phyloP scores from a whole-genome alignment of 805 yeast species.

The Kazachstania psychrophila region DNA sequence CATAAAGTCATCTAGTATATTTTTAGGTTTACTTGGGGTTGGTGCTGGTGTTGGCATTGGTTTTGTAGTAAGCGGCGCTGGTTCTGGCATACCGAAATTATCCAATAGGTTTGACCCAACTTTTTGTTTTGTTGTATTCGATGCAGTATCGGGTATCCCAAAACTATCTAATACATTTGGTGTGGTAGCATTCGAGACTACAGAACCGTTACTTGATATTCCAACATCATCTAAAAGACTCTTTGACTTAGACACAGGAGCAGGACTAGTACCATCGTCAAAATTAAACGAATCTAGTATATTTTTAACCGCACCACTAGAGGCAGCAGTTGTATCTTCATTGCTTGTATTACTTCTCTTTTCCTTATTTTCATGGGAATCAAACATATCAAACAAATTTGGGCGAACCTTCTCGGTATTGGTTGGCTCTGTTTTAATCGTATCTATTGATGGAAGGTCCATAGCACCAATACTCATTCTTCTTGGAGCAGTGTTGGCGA shows the following conservation, averaged over 20 bases:
- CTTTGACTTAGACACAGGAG: slow-evolving; percentile 1
- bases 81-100: slow-evolving; percentile 2
- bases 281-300: slow-evolving; percentile 13
- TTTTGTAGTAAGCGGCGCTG: too few species aligned
- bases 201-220: too few species aligned
- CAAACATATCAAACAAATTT: slow-evolving; percentile 26
- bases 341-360: not conserved
- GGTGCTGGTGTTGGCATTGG: too few species aligned
- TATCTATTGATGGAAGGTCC: slow-evolving; percentile 4
- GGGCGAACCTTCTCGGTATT: slow-evolving; percentile 17
- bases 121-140: too few species aligned
- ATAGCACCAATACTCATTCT: slow-evolving; percentile 2
- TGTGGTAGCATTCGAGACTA: too few species aligned
- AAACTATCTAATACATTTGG: too few species aligned
- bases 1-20: slow-evolving; percentile 24
- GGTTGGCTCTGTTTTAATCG: slow-evolving; percentile 14
- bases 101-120: slow-evolving; percentile 8
- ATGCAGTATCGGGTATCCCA: too few species aligned
- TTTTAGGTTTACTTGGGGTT: not conserved
- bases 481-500: not conserved
- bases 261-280: not conserved
- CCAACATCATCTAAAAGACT: slow-evolving; percentile 1
- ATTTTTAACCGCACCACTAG: slow-evolving; percentile 5
- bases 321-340: not conserved
- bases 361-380: not conserved